These are phyloP conservation scores for Boletus edulis DNA, from an alignment of 768 basidiomycete species.

Conservation along the genomic window DNA sequence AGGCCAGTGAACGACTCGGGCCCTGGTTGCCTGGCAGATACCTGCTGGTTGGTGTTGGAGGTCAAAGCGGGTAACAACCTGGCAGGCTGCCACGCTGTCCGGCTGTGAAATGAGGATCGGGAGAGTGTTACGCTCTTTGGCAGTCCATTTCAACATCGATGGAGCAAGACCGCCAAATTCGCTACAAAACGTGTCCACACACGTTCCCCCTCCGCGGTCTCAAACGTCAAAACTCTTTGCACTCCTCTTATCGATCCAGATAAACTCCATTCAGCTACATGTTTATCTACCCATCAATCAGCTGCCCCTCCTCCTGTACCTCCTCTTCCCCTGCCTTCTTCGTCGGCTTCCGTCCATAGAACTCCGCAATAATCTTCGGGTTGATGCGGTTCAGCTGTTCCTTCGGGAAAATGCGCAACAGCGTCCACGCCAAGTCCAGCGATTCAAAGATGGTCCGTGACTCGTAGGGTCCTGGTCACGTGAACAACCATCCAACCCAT, in stretches of 20 bases:
- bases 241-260: constrained; percentile 13
- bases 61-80: constrained; percentile 21
- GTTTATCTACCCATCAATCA: constrained; percentile 59
- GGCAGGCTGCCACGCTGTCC: constrained; percentile 36
- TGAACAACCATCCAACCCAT: background rate
- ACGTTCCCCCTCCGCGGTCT: constrained; percentile 16
- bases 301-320: constrained; percentile 37
- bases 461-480: constrained; percentile 77
- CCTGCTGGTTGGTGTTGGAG: constrained; percentile 16
- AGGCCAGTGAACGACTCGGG: background rate
- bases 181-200: constrained; percentile 18
- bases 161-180: constrained; percentile 10
- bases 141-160: constrained; percentile 15
- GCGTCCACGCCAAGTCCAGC: constrained; percentile 93
- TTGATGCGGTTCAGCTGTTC: constrained; percentile 98
- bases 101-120: constrained; percentile 20
- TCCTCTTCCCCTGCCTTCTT: constrained; percentile 57
- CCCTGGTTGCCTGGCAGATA: constrained; percentile 31
- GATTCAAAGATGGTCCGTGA: constrained; percentile 96
- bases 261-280: background rate
- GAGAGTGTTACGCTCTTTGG: constrained; percentile 25
- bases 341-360: constrained; percentile 80
- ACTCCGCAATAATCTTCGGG: constrained; percentile 93
- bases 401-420: constrained; percentile 98
- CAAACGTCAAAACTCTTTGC: constrained; percentile 1